A percentile compares a stretch with the other conserved stretches of the same genome.
Conservation (phyloP, 2,329 filamentous ascomycete genomes). For the Aspergillus sp. region DNA sequence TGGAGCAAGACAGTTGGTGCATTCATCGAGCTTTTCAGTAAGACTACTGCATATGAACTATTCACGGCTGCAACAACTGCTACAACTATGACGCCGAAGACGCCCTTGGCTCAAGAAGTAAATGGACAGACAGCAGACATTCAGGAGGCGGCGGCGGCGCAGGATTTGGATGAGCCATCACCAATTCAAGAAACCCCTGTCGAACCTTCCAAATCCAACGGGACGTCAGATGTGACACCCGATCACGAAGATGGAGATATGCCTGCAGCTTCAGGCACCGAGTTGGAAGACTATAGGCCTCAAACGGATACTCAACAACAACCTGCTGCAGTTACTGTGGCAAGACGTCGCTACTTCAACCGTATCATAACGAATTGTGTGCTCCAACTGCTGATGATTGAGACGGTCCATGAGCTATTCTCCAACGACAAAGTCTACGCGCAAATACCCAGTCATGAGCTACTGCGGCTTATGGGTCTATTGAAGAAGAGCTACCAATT, state of each 20-base stretch:
- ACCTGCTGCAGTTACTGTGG: conserved; percentile 87
- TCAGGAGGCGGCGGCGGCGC: conserved; percentile 26
- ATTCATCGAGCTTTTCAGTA: conserved; percentile 92
- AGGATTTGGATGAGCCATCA: conserved; percentile 22
- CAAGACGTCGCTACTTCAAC: conserved; percentile 94
- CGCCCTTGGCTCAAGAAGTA: conserved; percentile 25
- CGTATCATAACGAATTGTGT: conserved; percentile 99
- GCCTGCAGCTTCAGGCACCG: conserved; percentile 37
- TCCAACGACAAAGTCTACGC: conserved; percentile 94
- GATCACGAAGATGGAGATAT: conserved; percentile 36
- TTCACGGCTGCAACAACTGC: conserved; percentile 75
- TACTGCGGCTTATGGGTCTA: conserved; percentile 87
- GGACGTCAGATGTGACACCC: conserved; percentile 25
- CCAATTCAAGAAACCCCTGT: conserved; percentile 22
- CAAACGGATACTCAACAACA: conserved; percentile 76
- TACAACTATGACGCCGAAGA: conserved; percentile 46
- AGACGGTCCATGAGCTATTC: conserved; percentile 98
- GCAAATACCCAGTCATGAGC: conserved; percentile 84
- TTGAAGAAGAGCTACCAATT: conserved; percentile 97
- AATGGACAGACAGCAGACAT: conserved; percentile 29
- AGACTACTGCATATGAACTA: conserved; percentile 90
- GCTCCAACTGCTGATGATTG: conserved; percentile 96
- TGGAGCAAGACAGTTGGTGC: conserved; percentile 94
- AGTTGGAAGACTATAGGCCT: conserved; percentile 85
- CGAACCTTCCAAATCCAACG: conserved; percentile 29